phyloP scores from a whole-genome alignment of 1,284 basidiomycete genomes.

The Vanrija pseudolonga region DNA sequence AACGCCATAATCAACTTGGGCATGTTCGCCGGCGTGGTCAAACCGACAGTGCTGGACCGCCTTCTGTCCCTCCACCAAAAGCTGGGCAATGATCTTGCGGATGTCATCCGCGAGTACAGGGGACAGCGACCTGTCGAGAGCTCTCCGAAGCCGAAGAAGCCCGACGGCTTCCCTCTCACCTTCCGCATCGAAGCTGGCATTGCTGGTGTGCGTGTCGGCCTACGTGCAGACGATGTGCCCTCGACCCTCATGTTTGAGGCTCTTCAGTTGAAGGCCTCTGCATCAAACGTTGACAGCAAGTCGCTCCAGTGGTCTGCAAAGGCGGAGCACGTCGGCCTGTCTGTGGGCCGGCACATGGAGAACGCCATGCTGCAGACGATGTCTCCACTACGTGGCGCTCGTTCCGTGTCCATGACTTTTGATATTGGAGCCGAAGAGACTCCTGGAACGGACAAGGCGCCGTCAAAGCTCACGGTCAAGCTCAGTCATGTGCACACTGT shows the following conservation, averaged over 20 bases:
- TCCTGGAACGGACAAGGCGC: slow-evolving; percentile 22
- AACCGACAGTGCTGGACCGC: slow-evolving; percentile 44
- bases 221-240: slow-evolving; percentile 42
- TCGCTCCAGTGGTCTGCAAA: slow-evolving; percentile 39
- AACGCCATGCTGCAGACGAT: slow-evolving; percentile 19
- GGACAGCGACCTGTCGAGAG: background rate
- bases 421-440: slow-evolving; percentile 57
- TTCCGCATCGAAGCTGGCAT: slow-evolving; percentile 31
- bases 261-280: slow-evolving; percentile 27
- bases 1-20: slow-evolving; percentile 36
- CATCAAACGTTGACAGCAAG: slow-evolving; percentile 23
- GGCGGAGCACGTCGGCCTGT: slow-evolving; percentile 39
- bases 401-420: slow-evolving; percentile 76
- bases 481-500: slow-evolving; percentile 79
- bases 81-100: slow-evolving; percentile 32
- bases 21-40: slow-evolving; percentile 43
- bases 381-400: slow-evolving; percentile 58
- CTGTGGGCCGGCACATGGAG: slow-evolving; percentile 23
- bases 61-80: slow-evolving; percentile 42
- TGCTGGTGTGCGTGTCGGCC: slow-evolving; percentile 35
- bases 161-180: background rate
- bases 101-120: slow-evolving; percentile 25
- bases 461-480: slow-evolving; percentile 52
- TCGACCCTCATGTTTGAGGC: slow-evolving; percentile 42
- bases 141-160: background rate